Base-by-base conservation (phyloP, 352 stramenopile genomes). In the Phytophthora gonapodyides region DNA sequence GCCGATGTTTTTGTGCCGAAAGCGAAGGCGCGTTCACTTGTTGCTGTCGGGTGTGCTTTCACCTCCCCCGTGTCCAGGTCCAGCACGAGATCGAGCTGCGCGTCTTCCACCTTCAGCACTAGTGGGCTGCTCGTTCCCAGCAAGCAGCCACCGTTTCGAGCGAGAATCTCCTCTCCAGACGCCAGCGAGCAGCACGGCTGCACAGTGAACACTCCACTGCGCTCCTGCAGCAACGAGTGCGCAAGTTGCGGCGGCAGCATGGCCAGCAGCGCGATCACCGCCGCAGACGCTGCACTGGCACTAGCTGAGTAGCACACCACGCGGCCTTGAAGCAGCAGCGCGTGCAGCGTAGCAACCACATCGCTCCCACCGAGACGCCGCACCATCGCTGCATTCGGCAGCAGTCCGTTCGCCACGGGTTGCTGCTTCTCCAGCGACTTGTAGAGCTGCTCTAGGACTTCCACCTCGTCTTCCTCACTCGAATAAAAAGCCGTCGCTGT, bases 251-350 rank as follows among this genome's bases (percentile, higher is more conserved):
- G 61, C 0, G 81, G 82, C 7, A 93, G 33, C 30, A 91, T 67
- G 3, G 81, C 75, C 7, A 91, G 33, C 40, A 93, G 41, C 1
- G 71, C 76, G 0, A 91, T 54, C 33, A 82, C 73, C 11, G 80
- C 78, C 1, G 77, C 74, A 5, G 79, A 83, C 2, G 83, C 80
- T 19, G 78, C 57, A 41, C 72, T 86, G 5, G 76, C 58, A 49
- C 78, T 86, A 0, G 67, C 66, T 3, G 85, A 91, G 67, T 84
- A 94, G 48, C 89, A 93, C 24, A 91, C 76, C 4, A 95, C 70
- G 6, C 88, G 77, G 0, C 88, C 88, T 70, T 95, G 83, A 6
- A 94, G 44, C 19, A 95, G 36, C 1, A 96, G 31, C 8, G 90
- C 80, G 7, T 84, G 78, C 33, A 95, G 48, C 7, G 90, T 74